Evolutionary conservation across 352 stramenopile species (phyloP), one percentile per base, ranked within the genome.

Genomic region (Phytopythium ostracodes): DNA sequence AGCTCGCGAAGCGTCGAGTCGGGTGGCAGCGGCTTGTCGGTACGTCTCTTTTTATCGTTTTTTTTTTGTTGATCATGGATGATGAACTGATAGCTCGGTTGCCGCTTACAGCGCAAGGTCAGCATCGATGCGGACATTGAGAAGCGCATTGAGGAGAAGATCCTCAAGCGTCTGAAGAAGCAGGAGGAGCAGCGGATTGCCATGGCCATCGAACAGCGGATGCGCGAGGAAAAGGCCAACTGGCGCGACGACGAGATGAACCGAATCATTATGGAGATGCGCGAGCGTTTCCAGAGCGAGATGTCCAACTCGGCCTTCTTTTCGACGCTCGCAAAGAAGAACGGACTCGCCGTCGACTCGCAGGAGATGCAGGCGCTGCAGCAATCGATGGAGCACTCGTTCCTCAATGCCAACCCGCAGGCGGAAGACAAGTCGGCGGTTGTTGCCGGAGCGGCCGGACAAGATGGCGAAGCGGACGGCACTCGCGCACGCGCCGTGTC

Each of bases 191-290:
- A 79, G 56, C 84, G 86, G 43, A 95, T 95, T 54, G 81, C 86
- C 14, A 75, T 83, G 57, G 86, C 86, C 24, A 95, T 95, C 42
- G 86, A 95, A 72, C 65, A 83, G 46, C 86, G 86, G 42, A 95
- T 95, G 86, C 71, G 73, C 36, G 77, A 80, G 35, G 82, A 91
- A 42, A 95, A 95, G 62, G 86, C 86, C n/a, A 91, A 85, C 55
- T 95, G 86, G 86, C 81, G 80, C 42, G 86, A 95, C 62, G 86
- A 91, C 47, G 86, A 95, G 67, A 95, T 95, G 86, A 95, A 95
- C 70, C 84, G 84, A 53, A 95, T 95, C 60, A 92, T 92, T 62
- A 91, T 92, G 76, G 84, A 95, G 65, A 92, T 95, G 82, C 81
- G 86, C 38, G 84, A 92, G 62, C 82, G 84, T 7, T 89, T 95